These are phyloP conservation scores for Cryptococcus sp. DNA, from an alignment of 1,284 basidiomycete genomes.

Conservation along the genomic window DNA sequence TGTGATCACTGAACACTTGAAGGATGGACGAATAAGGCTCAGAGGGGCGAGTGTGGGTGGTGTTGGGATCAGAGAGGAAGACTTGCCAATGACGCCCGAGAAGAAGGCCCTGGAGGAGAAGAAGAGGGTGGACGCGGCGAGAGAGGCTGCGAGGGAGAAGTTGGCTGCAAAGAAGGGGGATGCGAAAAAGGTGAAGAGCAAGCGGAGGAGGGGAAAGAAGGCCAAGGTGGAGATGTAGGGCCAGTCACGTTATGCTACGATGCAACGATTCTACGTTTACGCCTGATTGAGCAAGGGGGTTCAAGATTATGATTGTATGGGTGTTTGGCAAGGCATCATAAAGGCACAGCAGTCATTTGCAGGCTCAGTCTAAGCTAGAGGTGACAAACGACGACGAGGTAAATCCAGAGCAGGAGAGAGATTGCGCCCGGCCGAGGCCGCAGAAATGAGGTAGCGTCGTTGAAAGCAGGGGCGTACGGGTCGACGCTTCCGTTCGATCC, in stretches of 20 bases:
- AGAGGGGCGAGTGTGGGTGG: slow-evolving; percentile 45
- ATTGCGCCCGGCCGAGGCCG: too few relatives aligned
- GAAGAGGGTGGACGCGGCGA: slow-evolving; percentile 31
- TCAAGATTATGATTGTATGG: too few relatives aligned
- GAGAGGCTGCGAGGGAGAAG: slow-evolving; percentile 32
- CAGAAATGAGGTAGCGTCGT: too few relatives aligned
- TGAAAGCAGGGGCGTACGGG: background rate
- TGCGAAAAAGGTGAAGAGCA: slow-evolving; percentile 17
- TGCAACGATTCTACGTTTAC: too few relatives aligned
- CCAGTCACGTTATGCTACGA: too few relatives aligned
- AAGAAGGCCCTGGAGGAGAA: slow-evolving; percentile 26
- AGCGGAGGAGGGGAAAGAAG: slow-evolving; percentile 4
- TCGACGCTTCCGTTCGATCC: slow-evolving; percentile 14
- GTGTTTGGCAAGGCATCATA: too few relatives aligned
- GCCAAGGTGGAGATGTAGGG: slow-evolving; percentile 1
- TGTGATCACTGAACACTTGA: slow-evolving; percentile 46
- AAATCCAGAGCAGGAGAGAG: too few relatives aligned
- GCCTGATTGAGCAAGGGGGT: too few relatives aligned
- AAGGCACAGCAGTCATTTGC: too few relatives aligned
- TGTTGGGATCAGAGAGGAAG: slow-evolving; percentile 37
- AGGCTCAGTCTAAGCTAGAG: too few relatives aligned
- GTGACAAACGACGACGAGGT: too few relatives aligned
- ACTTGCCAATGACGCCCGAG: slow-evolving; percentile 34
- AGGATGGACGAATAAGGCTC: slow-evolving; percentile 44
- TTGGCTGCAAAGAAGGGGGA: slow-evolving; percentile 26